Evolutionary conservation across 106 monocot species (phyloP).

Genomic region (Dendrobium officinale): DNA sequence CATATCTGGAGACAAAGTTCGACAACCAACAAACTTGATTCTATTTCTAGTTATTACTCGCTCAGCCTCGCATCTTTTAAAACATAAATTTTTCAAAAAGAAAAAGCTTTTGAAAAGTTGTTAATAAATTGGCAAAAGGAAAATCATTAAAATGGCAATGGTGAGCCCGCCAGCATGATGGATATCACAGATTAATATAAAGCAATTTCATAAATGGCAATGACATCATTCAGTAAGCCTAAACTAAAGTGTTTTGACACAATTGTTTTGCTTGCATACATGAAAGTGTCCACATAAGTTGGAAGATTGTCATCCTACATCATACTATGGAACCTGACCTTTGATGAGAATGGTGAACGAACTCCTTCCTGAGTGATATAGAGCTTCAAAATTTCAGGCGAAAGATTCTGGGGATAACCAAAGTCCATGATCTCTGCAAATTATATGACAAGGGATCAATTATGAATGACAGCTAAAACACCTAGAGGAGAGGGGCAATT

Average conservation of each 20-base stretch:
- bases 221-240: background rate
- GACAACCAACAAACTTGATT: background rate
- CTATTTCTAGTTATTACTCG: background rate
- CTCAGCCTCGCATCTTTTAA: background rate
- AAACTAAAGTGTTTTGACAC: background rate
- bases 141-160: slow-evolving; percentile 3
- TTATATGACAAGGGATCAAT: background rate
- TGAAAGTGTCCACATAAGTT: background rate
- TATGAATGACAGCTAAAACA: background rate
- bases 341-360: slow-evolving; percentile 93
- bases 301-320: background rate
- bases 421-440: slow-evolving; percentile 98
- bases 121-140: background rate
- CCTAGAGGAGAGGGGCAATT: background rate
- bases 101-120: background rate
- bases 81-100: background rate
- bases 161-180: background rate
- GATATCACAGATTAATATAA: background rate
- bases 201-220: background rate
- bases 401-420: slow-evolving; percentile 98
- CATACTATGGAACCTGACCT: slow-evolving; percentile 40
- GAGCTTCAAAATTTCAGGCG: slow-evolving; percentile 98
- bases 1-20: slow-evolving; percentile 2
- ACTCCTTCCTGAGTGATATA: slow-evolving; percentile 99
- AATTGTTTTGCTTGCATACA: background rate